A percentile compares a stretch with the other conserved stretches of the same genome.
These are phyloP conservation scores for Triangularia setosa DNA, from an alignment of 2,329 filamentous ascomycete genomes.

Conservation along the genomic window DNA sequence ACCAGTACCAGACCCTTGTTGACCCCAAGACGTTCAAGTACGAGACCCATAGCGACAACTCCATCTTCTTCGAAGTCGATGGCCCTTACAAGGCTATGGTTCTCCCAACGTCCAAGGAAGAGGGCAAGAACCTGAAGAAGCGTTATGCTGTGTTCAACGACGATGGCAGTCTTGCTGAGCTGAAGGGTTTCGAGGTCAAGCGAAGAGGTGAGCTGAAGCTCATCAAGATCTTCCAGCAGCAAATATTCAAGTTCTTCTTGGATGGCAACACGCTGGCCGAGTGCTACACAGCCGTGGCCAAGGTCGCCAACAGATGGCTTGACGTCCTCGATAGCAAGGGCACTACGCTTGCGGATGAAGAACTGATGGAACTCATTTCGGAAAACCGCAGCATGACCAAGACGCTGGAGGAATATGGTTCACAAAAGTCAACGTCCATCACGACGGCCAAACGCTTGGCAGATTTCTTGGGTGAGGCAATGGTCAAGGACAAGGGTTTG, in stretches of 20 bases:
- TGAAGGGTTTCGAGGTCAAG: slow-evolving; percentile 98
- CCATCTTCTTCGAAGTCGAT: slow-evolving; percentile 99
- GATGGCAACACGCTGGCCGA: slow-evolving; percentile 84
- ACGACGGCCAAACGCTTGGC: slow-evolving; percentile 92
- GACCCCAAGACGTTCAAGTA: slow-evolving; percentile 82
- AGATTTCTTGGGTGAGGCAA: slow-evolving; percentile 94
- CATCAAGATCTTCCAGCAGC: slow-evolving; percentile 99
- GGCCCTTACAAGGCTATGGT: slow-evolving; percentile 98
- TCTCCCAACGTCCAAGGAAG: slow-evolving; percentile 93
- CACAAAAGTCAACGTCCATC: slow-evolving; percentile 97
- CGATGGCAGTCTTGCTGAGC: slow-evolving; percentile 87
- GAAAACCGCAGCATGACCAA: slow-evolving; percentile 99
- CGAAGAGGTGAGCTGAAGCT: slow-evolving; percentile 95
- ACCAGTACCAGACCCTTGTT: slow-evolving; percentile 89
- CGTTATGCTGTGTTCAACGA: slow-evolving; percentile 99
- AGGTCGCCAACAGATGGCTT: slow-evolving; percentile 92
- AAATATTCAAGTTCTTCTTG: slow-evolving; percentile 99
- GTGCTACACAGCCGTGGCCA: slow-evolving; percentile 87
- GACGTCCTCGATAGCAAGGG: slow-evolving; percentile 91
- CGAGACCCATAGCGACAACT: slow-evolving; percentile 96
- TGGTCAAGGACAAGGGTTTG: slow-evolving; percentile 98
- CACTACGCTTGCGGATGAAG: slow-evolving; percentile 86
- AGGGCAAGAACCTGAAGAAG: slow-evolving; percentile 99
- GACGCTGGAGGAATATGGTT: slow-evolving; percentile 91
- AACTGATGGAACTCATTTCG: slow-evolving; percentile 98